Base-by-base conservation (phyloP, 192 early-diverging fungal species). In the Coemansia interrupta region DNA sequence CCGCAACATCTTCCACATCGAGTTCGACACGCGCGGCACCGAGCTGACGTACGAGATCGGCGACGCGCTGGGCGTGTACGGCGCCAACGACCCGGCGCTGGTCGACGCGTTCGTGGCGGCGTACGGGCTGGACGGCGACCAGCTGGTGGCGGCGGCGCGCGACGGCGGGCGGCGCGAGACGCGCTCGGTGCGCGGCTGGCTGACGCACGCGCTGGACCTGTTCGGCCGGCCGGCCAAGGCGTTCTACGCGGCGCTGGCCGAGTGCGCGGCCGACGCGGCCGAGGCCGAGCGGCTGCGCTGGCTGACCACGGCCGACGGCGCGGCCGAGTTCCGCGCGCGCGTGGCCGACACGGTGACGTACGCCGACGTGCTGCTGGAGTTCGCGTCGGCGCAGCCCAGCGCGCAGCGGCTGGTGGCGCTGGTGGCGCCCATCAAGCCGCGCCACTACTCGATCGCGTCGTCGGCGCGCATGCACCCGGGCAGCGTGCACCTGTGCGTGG, bases 401-500 rank as follows among this genome's bases (percentile, higher is more conserved):
- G 66, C 92, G 44, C 79, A 85, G 45, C 83, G 87, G 45, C 79
- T 98, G 28, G 78, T 92, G 3, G 73, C 71, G 40, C 67, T 90
- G 57, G 84, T 98, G 54, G 82, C 93, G 9, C 79, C 84, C 26
- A 93, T 96, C 83, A 98, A 96, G 73, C 93, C 95, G 42, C 87
- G 95, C 60, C 93, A 94, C 66, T 98, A 98, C 83, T 98, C 95
- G n/a, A 98, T 98, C 63, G 89, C 95, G 10, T 96, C 94, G 11
- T 88, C 90, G 6, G 85, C 87, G 67, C 87, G 82, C 68, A 86
- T 93, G 78, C 91, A 92, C 65, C 90, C 91, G 15, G 88, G 88
- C 73, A 83, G 83, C 52, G 93, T 97, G 11, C 95, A 97, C 74
- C 76, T 97, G 42, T 78, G 95, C 17, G 86, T 97, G 42, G 95